Evolutionary conservation across 1,139 yeast genomes (phyloP).

Genomic region (Yamadazyma membranifaciens): DNA sequence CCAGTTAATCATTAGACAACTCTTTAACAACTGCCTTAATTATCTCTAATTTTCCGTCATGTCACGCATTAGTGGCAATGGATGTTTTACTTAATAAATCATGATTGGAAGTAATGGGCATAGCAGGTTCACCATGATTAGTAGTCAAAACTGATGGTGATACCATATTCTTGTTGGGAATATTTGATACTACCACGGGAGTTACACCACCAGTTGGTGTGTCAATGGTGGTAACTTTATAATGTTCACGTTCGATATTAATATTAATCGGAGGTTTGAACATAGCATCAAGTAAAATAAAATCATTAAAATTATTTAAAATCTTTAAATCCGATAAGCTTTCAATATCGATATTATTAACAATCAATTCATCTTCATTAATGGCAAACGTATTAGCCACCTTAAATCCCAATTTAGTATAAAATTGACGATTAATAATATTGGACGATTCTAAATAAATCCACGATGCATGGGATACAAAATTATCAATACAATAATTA

Average conservation of each 20-base stretch:
- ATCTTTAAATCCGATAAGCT: conserved; percentile 11
- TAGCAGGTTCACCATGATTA: conserved; percentile 9
- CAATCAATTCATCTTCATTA: conserved; percentile 23
- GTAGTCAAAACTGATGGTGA: neutral
- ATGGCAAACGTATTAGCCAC: conserved; percentile 45
- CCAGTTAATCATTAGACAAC: conserved; percentile 4
- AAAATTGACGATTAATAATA: conserved; percentile 48
- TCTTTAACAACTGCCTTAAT: conserved; percentile 10
- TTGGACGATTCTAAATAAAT: conserved; percentile 52
- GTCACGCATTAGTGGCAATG: conserved; percentile 15
- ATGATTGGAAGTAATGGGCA: conserved; percentile 8
- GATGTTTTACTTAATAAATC: conserved; percentile 5
- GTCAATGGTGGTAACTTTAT: conserved; percentile 9
- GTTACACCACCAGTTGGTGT: neutral
- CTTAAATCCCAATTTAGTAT: conserved; percentile 48
- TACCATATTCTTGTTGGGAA: no score
- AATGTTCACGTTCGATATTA: conserved; percentile 11
- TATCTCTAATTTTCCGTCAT: conserved; percentile 10
- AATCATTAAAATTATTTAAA: conserved; percentile 10
- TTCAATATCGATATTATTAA: conserved; percentile 17
- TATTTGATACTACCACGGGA: neutral
- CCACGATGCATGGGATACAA: conserved; percentile 19
- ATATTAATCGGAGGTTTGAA: conserved; percentile 17
- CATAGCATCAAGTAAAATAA: conserved; percentile 20
- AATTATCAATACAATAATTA: conserved; percentile 27